Conservation (phyloP, 2,329 filamentous ascomycete genomes). For the Cercospora brassicicola region DNA sequence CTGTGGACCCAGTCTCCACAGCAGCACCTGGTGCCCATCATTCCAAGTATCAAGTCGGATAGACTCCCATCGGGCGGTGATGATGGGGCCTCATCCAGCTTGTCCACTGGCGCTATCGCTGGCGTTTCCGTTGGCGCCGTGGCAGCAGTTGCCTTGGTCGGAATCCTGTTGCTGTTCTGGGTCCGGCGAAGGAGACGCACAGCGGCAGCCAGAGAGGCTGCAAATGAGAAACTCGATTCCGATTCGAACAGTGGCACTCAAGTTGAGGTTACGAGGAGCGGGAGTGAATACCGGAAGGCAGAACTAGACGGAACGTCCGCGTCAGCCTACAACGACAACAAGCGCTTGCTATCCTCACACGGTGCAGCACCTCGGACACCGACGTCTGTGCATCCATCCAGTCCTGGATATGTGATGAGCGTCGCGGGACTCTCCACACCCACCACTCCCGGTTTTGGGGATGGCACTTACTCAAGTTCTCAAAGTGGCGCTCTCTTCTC, state of each 20-base stretch:
- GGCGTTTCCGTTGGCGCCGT: slow-evolving; percentile 48
- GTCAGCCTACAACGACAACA: slow-evolving; percentile 23
- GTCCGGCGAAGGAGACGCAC: slow-evolving; percentile 25
- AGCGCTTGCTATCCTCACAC: slow-evolving; percentile 26
- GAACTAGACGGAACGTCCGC: slow-evolving; percentile 42
- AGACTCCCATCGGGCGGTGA: background rate
- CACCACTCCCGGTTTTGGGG: slow-evolving; percentile 26
- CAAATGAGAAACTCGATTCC: slow-evolving; percentile 14
- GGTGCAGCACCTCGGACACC: slow-evolving; percentile 16
- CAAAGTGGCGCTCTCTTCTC: slow-evolving; percentile 27
- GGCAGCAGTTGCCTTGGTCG: slow-evolving; percentile 36
- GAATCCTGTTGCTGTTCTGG: slow-evolving; percentile 39
- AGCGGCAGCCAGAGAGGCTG: slow-evolving; percentile 12
- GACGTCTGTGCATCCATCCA: slow-evolving; percentile 14
- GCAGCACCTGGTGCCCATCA: slow-evolving; percentile 35
- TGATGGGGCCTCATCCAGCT: slow-evolving; percentile 12
- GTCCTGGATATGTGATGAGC: slow-evolving; percentile 24
- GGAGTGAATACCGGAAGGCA: slow-evolving; percentile 47
- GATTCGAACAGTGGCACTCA: slow-evolving; percentile 3
- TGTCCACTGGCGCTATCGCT: slow-evolving; percentile 44
- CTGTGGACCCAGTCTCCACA: slow-evolving; percentile 31
- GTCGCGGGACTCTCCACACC: slow-evolving; percentile 17
- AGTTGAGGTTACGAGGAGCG: slow-evolving; percentile 10
- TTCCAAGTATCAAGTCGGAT: slow-evolving; percentile 12
- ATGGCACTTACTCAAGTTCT: slow-evolving; percentile 33